Evolutionary conservation across 2,329 filamentous ascomycete species (phyloP).

Genomic region (Talaromyces pinophilus): DNA sequence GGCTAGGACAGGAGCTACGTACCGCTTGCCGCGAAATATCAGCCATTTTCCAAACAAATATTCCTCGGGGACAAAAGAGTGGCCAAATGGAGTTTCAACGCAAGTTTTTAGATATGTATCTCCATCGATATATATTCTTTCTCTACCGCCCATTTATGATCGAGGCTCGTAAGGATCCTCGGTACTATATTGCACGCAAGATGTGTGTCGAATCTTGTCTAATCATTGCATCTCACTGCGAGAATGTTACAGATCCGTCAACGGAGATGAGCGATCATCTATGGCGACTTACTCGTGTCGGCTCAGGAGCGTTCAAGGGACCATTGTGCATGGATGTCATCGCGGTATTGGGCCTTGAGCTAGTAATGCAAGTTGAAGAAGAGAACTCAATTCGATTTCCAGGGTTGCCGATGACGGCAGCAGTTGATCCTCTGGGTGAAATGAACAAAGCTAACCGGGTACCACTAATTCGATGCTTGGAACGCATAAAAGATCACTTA

Average conservation of each 20-base stretch:
- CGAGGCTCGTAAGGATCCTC: slow-evolving; percentile 17
- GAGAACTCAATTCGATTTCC: slow-evolving; percentile 12
- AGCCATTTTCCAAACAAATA: slow-evolving; percentile 10
- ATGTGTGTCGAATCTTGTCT: slow-evolving; percentile 20
- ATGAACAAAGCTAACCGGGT: slow-evolving; percentile 21
- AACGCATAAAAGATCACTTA: slow-evolving; percentile 28
- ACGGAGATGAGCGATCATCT: slow-evolving; percentile 24
- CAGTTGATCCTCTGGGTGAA: slow-evolving; percentile 23
- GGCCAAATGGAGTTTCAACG: slow-evolving; percentile 12
- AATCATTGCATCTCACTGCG: slow-evolving; percentile 24
- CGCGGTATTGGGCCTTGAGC: slow-evolving; percentile 27
- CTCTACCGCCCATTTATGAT: slow-evolving; percentile 21
- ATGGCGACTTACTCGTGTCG: slow-evolving; percentile 23
- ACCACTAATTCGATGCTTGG: slow-evolving; percentile 27
- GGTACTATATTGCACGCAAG: slow-evolving; percentile 20
- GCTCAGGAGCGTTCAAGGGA: slow-evolving; percentile 27
- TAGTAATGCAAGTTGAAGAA: slow-evolving; percentile 31
- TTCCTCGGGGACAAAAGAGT: background rate
- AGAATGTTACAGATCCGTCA: slow-evolving; percentile 19
- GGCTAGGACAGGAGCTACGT: slow-evolving; percentile 12
- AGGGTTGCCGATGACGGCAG: background rate
- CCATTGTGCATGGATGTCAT: slow-evolving; percentile 30
- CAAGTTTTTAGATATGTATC: slow-evolving; percentile 16
- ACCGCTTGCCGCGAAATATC: slow-evolving; percentile 11
- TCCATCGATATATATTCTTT: slow-evolving; percentile 20